Conservation (phyloP, 2,329 filamentous ascomycete genomes). For the Canariomyces notabilis region DNA sequence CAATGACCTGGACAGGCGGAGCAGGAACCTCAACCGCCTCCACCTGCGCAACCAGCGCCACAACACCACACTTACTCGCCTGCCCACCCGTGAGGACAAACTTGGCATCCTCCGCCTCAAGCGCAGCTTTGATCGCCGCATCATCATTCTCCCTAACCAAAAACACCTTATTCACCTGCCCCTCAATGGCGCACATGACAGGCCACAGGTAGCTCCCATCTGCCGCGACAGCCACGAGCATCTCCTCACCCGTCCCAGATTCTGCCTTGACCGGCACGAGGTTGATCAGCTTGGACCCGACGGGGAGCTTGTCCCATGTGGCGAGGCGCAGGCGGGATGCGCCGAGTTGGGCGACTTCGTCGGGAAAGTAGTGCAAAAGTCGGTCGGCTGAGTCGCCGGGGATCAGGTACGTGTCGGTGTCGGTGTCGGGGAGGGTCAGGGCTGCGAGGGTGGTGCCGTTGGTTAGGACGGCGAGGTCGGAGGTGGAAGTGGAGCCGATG, state of each 20-base stretch:
- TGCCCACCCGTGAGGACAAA: slow-evolving; percentile 2
- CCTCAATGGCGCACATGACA: slow-evolving; percentile 2
- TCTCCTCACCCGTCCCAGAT: background rate
- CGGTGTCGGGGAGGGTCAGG: background rate
- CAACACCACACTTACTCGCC: background rate
- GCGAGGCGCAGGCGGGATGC: slow-evolving; percentile 4
- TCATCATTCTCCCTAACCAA: background rate
- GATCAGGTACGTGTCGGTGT: background rate
- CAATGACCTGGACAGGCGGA: too few species aligned
- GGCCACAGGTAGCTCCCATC: background rate
- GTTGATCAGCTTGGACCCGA: slow-evolving; percentile 1
- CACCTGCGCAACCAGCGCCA: background rate
- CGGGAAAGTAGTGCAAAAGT: slow-evolving; percentile 5
- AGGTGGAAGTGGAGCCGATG: background rate
- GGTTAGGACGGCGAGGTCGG: slow-evolving; percentile 1
- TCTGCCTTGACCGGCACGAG: background rate
- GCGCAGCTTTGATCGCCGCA: background rate
- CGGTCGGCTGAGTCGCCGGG: slow-evolving; percentile 1
- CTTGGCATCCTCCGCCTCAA: slow-evolving; percentile 2
- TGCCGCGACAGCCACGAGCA: background rate
- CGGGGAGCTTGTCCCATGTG: slow-evolving; percentile 1
- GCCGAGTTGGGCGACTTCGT: background rate
- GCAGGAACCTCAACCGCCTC: background rate
- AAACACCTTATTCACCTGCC: slow-evolving; percentile 1
- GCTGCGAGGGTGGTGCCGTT: background rate